These are phyloP conservation scores for Penicillium sp. DNA, from an alignment of 2,329 filamentous ascomycete species.

Conservation along the genomic window DNA sequence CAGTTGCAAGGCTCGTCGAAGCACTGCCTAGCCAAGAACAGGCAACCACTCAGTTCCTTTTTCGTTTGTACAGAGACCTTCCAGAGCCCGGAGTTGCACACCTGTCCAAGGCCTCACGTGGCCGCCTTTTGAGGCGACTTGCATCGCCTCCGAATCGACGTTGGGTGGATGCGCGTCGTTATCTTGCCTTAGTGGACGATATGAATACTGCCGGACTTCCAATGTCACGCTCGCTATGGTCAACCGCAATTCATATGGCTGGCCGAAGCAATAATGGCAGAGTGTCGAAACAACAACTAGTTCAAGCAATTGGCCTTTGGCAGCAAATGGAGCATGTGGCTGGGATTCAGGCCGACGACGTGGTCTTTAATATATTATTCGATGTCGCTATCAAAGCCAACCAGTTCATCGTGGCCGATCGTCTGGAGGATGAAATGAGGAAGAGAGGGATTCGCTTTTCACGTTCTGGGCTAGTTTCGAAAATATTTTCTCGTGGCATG, in stretches of 20 bases:
- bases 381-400: constrained; percentile 82
- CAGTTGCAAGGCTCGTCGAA: constrained; percentile 40
- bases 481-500: constrained; percentile 82
- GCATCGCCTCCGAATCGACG: constrained; percentile 51
- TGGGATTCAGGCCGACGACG: constrained; percentile 63
- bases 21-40: constrained; percentile 46
- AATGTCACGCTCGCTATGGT: constrained; percentile 73
- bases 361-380: constrained; percentile 94
- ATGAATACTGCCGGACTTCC: constrained; percentile 72
- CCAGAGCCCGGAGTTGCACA: constrained; percentile 55
- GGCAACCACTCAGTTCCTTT: constrained; percentile 50
- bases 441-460: constrained; percentile 66
- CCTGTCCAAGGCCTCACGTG: constrained; percentile 54
- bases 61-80: constrained; percentile 53
- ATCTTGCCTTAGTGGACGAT: constrained; percentile 80
- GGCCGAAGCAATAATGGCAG: constrained; percentile 63
- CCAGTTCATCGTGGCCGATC: constrained; percentile 80
- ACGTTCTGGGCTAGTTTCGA: constrained; percentile 75
- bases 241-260: constrained; percentile 75
- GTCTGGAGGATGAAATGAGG: constrained; percentile 79
- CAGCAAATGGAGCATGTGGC: constrained; percentile 80
- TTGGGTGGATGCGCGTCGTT: constrained; percentile 66
- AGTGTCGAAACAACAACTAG: constrained; percentile 59
- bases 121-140: constrained; percentile 66
- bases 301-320: constrained; percentile 76